Conservation (phyloP, 768 basidiomycete genomes). For the Pulveroboletus sp. region DNA sequence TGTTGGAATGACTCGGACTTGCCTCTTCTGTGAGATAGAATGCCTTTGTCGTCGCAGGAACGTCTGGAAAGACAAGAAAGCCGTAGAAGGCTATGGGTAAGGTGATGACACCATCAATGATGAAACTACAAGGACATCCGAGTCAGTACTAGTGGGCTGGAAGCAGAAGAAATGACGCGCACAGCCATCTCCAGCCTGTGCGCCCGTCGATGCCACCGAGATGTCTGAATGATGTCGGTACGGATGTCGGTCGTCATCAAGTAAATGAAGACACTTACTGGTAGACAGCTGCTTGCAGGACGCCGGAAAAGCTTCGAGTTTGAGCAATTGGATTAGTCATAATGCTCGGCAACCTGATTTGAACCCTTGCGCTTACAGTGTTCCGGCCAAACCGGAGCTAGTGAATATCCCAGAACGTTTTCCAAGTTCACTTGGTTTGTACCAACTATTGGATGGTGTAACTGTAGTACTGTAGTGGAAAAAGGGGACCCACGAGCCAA, state of each 20-base stretch:
- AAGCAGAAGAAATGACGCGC: conserved; percentile 1
- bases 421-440: conserved; percentile 65
- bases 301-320: conserved; percentile 58
- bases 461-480: neutral
- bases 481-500: conserved; percentile 55
- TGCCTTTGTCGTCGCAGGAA: conserved; percentile 60
- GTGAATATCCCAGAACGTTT: conserved; percentile 74
- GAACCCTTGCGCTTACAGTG: conserved; percentile 46
- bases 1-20: too few relatives aligned
- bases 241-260: neutral
- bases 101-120: conserved; percentile 70
- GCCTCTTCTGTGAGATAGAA: conserved; percentile 64
- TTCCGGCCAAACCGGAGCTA: conserved; percentile 57
- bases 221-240: conserved; percentile 31
- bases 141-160: neutral
- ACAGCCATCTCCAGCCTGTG: conserved; percentile 72
- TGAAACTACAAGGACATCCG: conserved; percentile 45
- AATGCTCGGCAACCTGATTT: neutral
- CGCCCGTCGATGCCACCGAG: conserved; percentile 50
- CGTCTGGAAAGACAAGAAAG: conserved; percentile 70
- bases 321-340: neutral
- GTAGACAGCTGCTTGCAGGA: conserved; percentile 65
- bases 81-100: conserved; percentile 71
- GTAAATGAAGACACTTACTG: conserved; percentile 34
- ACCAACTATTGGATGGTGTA: conserved; percentile 47